Percentiles rank a stretch among this genome's conserved stretches.
These are phyloP conservation scores for Backusella mclennaniae DNA, from an alignment of 192 early-diverging fungal genomes.

Conservation along the genomic window DNA sequence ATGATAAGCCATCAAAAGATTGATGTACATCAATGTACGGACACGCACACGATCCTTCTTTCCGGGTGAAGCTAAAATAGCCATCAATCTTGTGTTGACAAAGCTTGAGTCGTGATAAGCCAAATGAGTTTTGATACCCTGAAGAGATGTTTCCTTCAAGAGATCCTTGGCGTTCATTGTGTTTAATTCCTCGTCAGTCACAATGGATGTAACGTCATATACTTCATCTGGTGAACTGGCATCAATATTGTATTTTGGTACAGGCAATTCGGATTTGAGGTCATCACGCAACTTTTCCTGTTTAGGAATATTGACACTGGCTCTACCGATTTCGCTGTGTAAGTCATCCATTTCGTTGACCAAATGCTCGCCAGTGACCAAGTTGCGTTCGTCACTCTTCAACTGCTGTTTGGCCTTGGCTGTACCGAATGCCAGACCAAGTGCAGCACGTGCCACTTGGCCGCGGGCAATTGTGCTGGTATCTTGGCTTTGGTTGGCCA, in stretches of 20 bases:
- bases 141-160: slow-evolving; percentile 41
- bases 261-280: slow-evolving; percentile 57
- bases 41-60: slow-evolving; percentile 54
- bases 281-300: slow-evolving; percentile 50
- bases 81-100: slow-evolving; percentile 40
- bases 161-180: slow-evolving; percentile 63
- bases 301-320: slow-evolving; percentile 61
- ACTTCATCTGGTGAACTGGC: slow-evolving; percentile 69
- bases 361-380: slow-evolving; percentile 72
- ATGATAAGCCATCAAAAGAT: slow-evolving; percentile 71
- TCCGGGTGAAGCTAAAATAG: slow-evolving; percentile 35
- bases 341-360: slow-evolving; percentile 63
- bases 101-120: slow-evolving; percentile 45
- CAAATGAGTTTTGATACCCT: slow-evolving; percentile 33
- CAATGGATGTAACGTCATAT: slow-evolving; percentile 79
- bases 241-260: slow-evolving; percentile 72
- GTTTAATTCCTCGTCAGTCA: slow-evolving; percentile 60
- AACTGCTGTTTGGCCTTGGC: slow-evolving; percentile 85
- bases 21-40: slow-evolving; percentile 70
- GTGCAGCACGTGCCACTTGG: slow-evolving; percentile 61
- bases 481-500: slow-evolving; percentile 31
- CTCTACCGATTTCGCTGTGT: slow-evolving; percentile 66
- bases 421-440: slow-evolving; percentile 93
- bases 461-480: slow-evolving; percentile 41
- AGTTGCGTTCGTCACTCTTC: slow-evolving; percentile 81